A percentile compares a stretch with the other conserved stretches of the same genome.
Evolutionary conservation across 1,139 yeast genomes (phyloP).

Genomic region (Magnusiomyces suaveolens): DNA sequence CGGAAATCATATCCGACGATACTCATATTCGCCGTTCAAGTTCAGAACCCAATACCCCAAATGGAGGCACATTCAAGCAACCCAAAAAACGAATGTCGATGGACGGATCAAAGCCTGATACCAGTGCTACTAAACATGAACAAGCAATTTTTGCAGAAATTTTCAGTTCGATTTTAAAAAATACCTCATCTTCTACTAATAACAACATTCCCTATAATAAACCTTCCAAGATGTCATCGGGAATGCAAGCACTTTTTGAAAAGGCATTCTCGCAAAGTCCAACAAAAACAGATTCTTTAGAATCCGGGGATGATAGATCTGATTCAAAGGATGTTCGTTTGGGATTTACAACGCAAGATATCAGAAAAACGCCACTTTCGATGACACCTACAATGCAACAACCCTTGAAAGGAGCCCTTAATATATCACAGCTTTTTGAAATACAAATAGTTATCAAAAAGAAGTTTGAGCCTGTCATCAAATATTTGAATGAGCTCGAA

Average conservation of each 20-base stretch:
- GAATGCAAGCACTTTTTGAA: conserved; percentile 23
- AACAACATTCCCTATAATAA: conserved; percentile 6
- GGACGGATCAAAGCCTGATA: conserved; percentile 5
- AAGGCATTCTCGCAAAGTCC: conserved; percentile 5
- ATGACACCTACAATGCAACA: conserved; percentile 17
- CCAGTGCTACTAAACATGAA: conserved; percentile 22
- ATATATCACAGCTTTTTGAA: conserved; percentile 5
- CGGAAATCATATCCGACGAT: not conserved
- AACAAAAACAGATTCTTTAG: not conserved
- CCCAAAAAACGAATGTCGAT: not conserved
- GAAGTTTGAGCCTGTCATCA: conserved; percentile 20
- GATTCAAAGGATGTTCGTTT: conserved; percentile 14
- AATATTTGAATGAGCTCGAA: conserved; percentile 22
- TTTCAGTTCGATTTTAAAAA: conserved; percentile 21
- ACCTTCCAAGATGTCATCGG: conserved; percentile 8
- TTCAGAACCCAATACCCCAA: not conserved
- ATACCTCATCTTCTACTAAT: conserved; percentile 7
- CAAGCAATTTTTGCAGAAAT: conserved; percentile 21
- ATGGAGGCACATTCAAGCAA: not conserved
- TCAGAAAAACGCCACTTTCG: conserved; percentile 19
- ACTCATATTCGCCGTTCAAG: too few species aligned
- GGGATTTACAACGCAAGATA: conserved; percentile 19
- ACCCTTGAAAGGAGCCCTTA: conserved; percentile 1
- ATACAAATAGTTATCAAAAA: conserved; percentile 11
- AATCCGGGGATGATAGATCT: not conserved